phyloP scores from a whole-genome alignment of 345 rosid species.

The Eucalyptus decipiens region DNA sequence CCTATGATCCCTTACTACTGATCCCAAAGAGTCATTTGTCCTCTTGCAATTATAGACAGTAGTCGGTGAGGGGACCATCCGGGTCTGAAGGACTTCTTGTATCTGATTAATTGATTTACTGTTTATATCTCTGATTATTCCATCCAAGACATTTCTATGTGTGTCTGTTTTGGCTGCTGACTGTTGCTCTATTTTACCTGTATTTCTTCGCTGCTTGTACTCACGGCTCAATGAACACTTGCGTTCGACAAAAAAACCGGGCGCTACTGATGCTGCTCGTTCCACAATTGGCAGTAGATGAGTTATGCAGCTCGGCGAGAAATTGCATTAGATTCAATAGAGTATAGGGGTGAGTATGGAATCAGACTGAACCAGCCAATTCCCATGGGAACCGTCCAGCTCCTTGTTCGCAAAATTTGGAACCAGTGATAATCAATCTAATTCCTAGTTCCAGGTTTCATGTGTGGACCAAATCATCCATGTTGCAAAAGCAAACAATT shows the following conservation, averaged over 20 bases:
- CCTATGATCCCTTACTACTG: constrained; percentile 10
- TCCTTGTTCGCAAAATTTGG: not conserved
- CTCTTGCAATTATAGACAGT: not conserved
- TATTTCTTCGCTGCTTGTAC: not conserved
- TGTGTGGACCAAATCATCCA: not conserved
- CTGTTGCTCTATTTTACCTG: not conserved
- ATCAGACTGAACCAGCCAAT: not conserved
- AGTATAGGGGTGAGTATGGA: not conserved
- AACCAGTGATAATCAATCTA: not conserved
- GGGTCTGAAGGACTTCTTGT: not conserved
- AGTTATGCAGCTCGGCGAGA: not conserved
- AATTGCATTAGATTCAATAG: not conserved
- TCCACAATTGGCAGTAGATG: not conserved
- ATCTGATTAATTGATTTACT: not conserved
- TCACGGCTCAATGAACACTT: not conserved
- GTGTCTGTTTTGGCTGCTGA: not conserved
- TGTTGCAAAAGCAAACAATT: no score
- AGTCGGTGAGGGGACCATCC: not conserved
- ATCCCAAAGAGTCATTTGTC: not conserved
- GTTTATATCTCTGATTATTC: not conserved
- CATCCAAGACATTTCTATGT: not conserved
- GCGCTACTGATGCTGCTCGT: no score
- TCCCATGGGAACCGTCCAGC: no score
- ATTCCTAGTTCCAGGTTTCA: accelerated
- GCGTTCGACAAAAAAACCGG: not conserved